phyloP scores from a whole-genome alignment of 495 filamentous ascomycete genomes.

The Penicillium salamii region DNA sequence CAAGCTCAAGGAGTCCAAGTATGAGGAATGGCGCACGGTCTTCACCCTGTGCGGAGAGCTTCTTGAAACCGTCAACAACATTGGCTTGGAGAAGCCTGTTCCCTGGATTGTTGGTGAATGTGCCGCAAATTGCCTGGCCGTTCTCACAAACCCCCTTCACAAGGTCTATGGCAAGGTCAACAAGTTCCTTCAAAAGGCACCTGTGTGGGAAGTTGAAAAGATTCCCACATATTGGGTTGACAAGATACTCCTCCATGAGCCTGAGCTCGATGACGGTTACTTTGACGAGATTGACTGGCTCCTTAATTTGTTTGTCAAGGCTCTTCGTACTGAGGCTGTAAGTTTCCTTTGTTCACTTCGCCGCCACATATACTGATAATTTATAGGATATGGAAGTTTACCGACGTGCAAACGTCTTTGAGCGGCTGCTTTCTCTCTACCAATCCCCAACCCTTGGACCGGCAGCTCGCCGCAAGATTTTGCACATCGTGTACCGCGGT shows the following conservation, averaged over 20 bases:
- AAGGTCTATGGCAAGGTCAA: conserved; percentile 86
- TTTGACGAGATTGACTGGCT: conserved; percentile 80
- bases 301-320: conserved; percentile 68
- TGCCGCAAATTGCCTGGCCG: conserved; percentile 61
- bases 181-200: conserved; percentile 71
- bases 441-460: conserved; percentile 60
- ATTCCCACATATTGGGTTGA: conserved; percentile 73
- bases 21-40: conserved; percentile 72
- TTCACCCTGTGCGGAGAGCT: conserved; percentile 76
- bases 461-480: conserved; percentile 61
- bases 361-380: conserved; percentile 1
- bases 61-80: conserved; percentile 62
- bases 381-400: conserved; percentile 78
- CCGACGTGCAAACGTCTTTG: conserved; percentile 74
- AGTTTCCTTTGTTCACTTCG: conserved; percentile 5
- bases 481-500: conserved; percentile 70
- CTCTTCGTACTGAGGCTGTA: conserved; percentile 58
- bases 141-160: conserved; percentile 74
- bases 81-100: conserved; percentile 56
- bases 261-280: conserved; percentile 69
- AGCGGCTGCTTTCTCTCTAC: conserved; percentile 70
- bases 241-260: conserved; percentile 65
- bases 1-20: conserved; percentile 66
- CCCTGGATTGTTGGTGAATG: conserved; percentile 74
- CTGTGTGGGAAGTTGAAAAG: conserved; percentile 68